Evolutionary conservation across 441 rosid genomes (phyloP), one percentile per base, ranked within the genome.

Genomic region (Gossypium davidsonii): DNA sequence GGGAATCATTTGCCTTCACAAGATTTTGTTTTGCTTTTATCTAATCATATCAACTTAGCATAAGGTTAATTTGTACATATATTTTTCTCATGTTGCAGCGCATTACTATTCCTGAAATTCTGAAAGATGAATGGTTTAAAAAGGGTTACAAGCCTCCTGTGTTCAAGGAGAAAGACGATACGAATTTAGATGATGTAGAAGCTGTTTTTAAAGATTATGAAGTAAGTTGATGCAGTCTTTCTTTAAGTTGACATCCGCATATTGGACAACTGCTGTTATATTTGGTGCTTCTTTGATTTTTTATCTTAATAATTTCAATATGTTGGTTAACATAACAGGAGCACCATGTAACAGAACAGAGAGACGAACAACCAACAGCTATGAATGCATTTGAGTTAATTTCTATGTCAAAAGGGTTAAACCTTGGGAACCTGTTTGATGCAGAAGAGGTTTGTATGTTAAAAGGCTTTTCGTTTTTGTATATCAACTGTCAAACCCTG

Each of bases 101-200:
- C 48, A 80, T 94, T 60, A 85, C 91, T 1, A 73, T 87, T 48
- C 88, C 92, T 12, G 97, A 92, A 82, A 87, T 89, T 71, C 82
- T 94, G 75, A 90, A 86, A 83, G 94, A 94, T 79, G 93, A 86
- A 84, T 94, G 98, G 98, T 92, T 92, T 77, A 90, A 85, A 79
- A 91, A 85, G 83, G 92, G 72, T 79, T 92, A 88, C 72, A 88
- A 87, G 80, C 88, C 61, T 12, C 86, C 99, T 2, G 83, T 89
- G 26, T 94, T 92, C 21, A 85, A 86, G 75, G 96, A 94, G 83
- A 91, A 85, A 60, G 85, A 85, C 58, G 84, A 87, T 67, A 79
- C 95, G 48, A 91, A 84, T 80, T 80, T 88, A 86, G 98, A 94
- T 67, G 97, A 94, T 69, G 85, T 94, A 46, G 97, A 91, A 78